Percentiles rank a stretch among this genome's conserved stretches.
Evolutionary conservation across 2,329 filamentous ascomycete species (phyloP).

Genomic region (Podosphaera leucotricha): DNA sequence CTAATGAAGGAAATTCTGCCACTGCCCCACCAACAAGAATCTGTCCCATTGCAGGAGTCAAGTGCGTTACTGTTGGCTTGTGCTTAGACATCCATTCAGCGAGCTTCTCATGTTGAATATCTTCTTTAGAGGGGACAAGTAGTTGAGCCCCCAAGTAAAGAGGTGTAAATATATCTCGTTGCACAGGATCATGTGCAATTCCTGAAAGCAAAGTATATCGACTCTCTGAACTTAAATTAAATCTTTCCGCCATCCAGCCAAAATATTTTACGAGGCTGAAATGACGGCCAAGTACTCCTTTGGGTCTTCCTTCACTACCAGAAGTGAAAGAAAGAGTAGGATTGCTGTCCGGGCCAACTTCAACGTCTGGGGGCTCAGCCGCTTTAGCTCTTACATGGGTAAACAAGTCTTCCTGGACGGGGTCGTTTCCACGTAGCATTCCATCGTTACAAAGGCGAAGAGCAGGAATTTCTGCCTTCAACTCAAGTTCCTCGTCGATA

Average conservation of each 20-base stretch:
- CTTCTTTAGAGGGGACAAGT: constrained; percentile 54
- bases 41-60: constrained; percentile 93
- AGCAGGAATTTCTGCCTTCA: constrained; percentile 53
- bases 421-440: constrained; percentile 40
- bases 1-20: constrained; percentile 53
- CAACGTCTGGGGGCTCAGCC: constrained; percentile 37
- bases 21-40: constrained; percentile 71
- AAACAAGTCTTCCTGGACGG: constrained; percentile 45
- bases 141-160: constrained; percentile 66
- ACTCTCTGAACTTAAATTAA: constrained; percentile 46
- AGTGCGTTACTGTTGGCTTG: constrained; percentile 55
- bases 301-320: constrained; percentile 57
- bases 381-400: constrained; percentile 25
- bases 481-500: constrained; percentile 45
- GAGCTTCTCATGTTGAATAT: constrained; percentile 67
- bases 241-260: constrained; percentile 76
- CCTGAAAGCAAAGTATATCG: constrained; percentile 67
- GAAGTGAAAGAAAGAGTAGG: constrained; percentile 54
- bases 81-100: constrained; percentile 71
- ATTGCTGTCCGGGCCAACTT: constrained; percentile 68
- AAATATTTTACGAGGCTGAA: constrained; percentile 73
- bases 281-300: constrained; percentile 72
- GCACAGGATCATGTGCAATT: constrained; percentile 54
- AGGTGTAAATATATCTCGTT: constrained; percentile 68
- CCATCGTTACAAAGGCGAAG: constrained; percentile 52